Percentiles rank a stretch among this genome's conserved stretches.
phyloP scores from a whole-genome alignment of 2,329 filamentous ascomycete species.

The Monosporascus sp. region DNA sequence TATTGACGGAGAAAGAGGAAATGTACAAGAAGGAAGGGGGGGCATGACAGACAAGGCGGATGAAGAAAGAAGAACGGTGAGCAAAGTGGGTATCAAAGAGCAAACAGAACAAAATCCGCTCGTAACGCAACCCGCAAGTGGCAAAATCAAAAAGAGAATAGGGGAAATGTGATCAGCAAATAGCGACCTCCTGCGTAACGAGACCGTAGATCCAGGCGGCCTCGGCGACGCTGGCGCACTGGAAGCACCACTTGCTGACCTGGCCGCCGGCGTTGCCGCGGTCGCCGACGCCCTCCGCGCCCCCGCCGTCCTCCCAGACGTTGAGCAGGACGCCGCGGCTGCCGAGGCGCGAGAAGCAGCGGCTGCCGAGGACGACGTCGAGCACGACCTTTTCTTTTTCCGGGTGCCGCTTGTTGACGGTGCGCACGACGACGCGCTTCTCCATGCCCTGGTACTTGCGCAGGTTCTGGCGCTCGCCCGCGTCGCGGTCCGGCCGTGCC shows the following conservation, averaged over 20 bases:
- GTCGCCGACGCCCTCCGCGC: constrained; percentile 48
- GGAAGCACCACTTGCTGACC: constrained; percentile 61
- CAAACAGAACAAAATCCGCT: no score
- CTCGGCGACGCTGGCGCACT: constrained; percentile 48
- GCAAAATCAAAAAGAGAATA: constrained; percentile 7
- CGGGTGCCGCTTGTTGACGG: constrained; percentile 58
- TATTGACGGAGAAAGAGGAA: no score
- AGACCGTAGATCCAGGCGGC: constrained; percentile 52
- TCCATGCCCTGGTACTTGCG: constrained; percentile 62
- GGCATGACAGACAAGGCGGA: no score
- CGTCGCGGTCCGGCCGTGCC: constrained; percentile 57
- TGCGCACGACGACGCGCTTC: constrained; percentile 78
- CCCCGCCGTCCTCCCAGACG: constrained; percentile 73
- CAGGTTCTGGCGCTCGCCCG: constrained; percentile 53
- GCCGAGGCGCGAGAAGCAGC: constrained; percentile 78
- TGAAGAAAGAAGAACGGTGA: no score
- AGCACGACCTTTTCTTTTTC: constrained; percentile 60
- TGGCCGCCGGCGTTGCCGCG: constrained; percentile 48
- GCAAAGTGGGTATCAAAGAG: no score
- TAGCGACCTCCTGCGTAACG: constrained; percentile 52
- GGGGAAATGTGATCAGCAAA: constrained; percentile 16
- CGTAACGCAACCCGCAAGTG: no score
- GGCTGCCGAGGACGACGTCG: constrained; percentile 79
- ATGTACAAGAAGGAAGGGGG: no score
- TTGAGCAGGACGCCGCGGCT: constrained; percentile 83